These are phyloP conservation scores for Annulohypoxylon nitens DNA, from an alignment of 495 filamentous ascomycete genomes.

Conservation along the genomic window DNA sequence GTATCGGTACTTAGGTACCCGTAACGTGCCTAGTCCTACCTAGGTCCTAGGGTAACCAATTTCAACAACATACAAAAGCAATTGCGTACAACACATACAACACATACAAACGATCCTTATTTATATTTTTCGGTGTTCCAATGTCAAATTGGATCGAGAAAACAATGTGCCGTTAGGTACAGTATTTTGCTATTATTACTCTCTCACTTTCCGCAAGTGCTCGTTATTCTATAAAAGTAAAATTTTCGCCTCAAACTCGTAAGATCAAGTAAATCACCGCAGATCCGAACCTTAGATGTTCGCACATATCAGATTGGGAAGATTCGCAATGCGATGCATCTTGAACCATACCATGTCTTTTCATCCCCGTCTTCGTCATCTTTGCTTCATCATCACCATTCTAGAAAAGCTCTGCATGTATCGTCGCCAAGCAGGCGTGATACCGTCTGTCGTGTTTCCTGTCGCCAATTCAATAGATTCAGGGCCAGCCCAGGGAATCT, in stretches of 20 bases:
- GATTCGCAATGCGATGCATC: slow-evolving; percentile 4
- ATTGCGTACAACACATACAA: no score
- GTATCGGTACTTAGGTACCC: neutral
- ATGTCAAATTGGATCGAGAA: slow-evolving; percentile 15
- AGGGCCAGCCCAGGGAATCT: slow-evolving; percentile 20
- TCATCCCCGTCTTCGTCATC: neutral
- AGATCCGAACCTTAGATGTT: slow-evolving; percentile 22
- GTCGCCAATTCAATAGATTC: slow-evolving; percentile 3
- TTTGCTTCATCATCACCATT: neutral
- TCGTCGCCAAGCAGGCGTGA: slow-evolving; percentile 23
- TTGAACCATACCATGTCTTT: slow-evolving; percentile 1
- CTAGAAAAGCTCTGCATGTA: slow-evolving; percentile 13
- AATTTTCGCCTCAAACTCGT: slow-evolving; percentile 31
- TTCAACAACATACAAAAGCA: no score
- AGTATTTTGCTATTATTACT: slow-evolving; percentile 23
- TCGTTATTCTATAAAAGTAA: slow-evolving; percentile 28
- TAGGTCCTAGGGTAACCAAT: no score
- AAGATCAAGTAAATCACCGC: slow-evolving; percentile 28
- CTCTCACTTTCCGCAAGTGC: slow-evolving; percentile 3
- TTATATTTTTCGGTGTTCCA: neutral
- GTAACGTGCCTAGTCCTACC: no score
- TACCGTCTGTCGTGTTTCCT: slow-evolving; percentile 4
- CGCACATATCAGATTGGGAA: slow-evolving; percentile 9
- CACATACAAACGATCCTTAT: no score
- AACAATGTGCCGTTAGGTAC: slow-evolving; percentile 21